Base-by-base conservation (phyloP, 192 early-diverging fungal genomes). In the Cladochytrium replicatum region DNA sequence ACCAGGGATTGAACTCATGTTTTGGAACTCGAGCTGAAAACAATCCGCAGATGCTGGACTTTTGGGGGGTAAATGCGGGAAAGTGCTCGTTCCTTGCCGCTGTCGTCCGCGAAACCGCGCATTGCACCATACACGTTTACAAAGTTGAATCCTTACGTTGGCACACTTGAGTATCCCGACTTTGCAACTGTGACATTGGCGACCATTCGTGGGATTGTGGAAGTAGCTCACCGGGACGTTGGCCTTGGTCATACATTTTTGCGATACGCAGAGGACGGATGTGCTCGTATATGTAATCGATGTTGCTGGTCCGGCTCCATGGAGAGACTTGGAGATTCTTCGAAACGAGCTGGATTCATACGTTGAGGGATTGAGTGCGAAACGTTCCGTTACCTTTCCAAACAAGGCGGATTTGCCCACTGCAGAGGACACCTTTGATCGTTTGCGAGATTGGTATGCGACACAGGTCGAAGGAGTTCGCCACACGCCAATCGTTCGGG, bases 71-170 rank as follows among this genome's bases (percentile, higher is more conserved):
- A 2, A 98, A 98, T 64, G 94, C 94, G 7, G 94, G 94, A 43
- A 98, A 98, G 63, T 88, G 84, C 8, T 91, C 91, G 19, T 82
- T 95, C 27, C 67, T 98, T 19, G 71, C 81, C 11, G 86, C 88
- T 0, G 83, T 96, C 27, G 89, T 90, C 8, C 71, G 90, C 91
- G 0, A 84, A 88, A 61, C 89, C 94, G 13, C 79, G 81, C 24
- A 85, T 93, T 47, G 92, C 89, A 0, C 74, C 89, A 7, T 95
- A 94, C 61, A 88, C 94, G 21, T 98, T 98, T 63, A 98, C 92
- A 4, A 98, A 92, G 7, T 71, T 98, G 13, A 91, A 93, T 62
- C 92, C 94, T 0, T 93, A 87, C 65, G 82, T 98, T 39, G 94
- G 92, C 44, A 92, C 91, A 4, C 82, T 98, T 0, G 82, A 86